These are phyloP conservation scores for Cryptococcus sp. DNA, from an alignment of 1,284 basidiomycete species.

Conservation along the genomic window DNA sequence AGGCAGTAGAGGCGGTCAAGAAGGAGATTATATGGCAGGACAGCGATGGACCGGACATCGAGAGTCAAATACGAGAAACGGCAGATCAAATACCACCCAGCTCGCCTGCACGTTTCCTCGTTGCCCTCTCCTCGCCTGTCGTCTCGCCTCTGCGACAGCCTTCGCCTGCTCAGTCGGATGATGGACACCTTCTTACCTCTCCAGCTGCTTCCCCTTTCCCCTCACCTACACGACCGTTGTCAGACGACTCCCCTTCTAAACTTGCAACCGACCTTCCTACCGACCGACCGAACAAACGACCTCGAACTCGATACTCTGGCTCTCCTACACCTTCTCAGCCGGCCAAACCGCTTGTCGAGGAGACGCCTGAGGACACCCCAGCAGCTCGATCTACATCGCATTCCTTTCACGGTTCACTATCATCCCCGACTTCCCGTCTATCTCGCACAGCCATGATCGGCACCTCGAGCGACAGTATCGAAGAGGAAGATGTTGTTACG, in stretches of 20 bases:
- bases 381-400: neutral
- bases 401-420: too few species aligned
- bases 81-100: constrained; percentile 1
- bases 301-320: neutral
- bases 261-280: too few species aligned
- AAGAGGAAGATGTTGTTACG: constrained; percentile 30
- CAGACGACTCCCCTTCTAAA: too few species aligned
- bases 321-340: too few species aligned
- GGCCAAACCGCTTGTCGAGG: constrained; percentile 1
- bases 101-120: neutral
- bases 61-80: neutral
- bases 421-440: neutral
- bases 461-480: constrained; percentile 26
- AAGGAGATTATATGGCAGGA: constrained; percentile 24
- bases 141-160: too few species aligned
- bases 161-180: neutral
- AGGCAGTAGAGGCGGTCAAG: neutral
- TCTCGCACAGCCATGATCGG: neutral
- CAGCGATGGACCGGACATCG: constrained; percentile 12
- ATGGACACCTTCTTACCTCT: neutral
- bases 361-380: neutral
- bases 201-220: neutral
- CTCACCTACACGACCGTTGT: neutral
- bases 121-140: neutral
- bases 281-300: too few species aligned